Base-by-base conservation (phyloP, 164 flowering plant genomes). In the Protea cynaroides region DNA sequence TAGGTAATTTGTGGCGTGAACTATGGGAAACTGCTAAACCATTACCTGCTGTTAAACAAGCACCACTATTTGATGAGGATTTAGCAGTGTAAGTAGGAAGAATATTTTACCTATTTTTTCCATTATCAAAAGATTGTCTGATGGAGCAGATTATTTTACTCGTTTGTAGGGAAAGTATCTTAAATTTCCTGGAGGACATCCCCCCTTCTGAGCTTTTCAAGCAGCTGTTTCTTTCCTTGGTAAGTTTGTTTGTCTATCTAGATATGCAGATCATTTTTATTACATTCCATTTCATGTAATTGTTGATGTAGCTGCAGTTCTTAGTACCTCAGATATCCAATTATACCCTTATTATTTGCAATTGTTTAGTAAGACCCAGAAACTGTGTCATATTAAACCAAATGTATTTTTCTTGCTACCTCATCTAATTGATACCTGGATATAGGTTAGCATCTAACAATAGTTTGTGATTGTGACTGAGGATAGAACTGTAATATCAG, bases 1-100 rank as follows among this genome's bases (percentile, higher is more conserved):
- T 65, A 93, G 98, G 98, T 70, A 93, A 93, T 77, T 76, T 93
- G 71, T 93, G 96, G 98, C 86, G 77, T 64, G 96, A 93, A 75
- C 79, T 93, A 25, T 93, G 98, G 98, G 96, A 83, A 74, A 86
- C 96, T 22, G 70, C 98, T 47, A 93, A 88, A 74, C 88, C 96
- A 56, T 75, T 93, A 49, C 96, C 98, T 50, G 92, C 98, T 73
- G 83, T 83, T 62, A 85, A 79, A 67, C 98, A 93, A 71, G 44
- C 89, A 59, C 96, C 96, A 18, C 86, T 93, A 22, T 90, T 78
- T 69, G 98, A 93, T 65, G 98, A 88, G 75, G 98, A 93, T 72
- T 75, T 93, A 77, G 89, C 92, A 61, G 98, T 90, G 98, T 93
- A 80, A 84, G 98, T 73, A 63, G 62, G 52, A 19, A 5, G 34